These are phyloP conservation scores for Penicillium manginii DNA, from an alignment of 495 filamentous ascomycete genomes.

Conservation along the genomic window DNA sequence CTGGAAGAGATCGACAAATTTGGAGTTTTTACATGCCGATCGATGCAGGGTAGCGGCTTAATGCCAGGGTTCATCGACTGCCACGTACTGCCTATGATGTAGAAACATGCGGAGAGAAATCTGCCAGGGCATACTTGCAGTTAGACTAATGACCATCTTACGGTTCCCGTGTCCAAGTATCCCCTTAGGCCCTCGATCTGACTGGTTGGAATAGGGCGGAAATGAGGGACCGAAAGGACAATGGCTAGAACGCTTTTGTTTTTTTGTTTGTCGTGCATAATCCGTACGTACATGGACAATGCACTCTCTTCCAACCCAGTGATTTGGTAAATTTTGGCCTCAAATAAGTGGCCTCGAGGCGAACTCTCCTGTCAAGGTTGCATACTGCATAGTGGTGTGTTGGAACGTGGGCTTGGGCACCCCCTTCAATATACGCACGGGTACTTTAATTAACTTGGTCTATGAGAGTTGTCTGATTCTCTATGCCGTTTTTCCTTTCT, in stretches of 20 bases:
- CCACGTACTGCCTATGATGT: constrained; percentile 15
- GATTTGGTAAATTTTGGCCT: not conserved
- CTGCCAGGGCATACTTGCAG: not conserved
- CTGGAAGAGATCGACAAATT: not conserved
- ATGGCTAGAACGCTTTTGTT: not conserved
- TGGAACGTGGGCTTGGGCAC: no score
- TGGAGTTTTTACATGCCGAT: not conserved
- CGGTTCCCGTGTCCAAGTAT: not conserved
- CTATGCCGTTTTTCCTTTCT: not conserved
- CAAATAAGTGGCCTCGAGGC: not conserved
- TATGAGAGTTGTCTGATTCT: not conserved
- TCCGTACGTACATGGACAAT: constrained; percentile 11
- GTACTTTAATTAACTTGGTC: not conserved
- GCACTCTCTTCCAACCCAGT: not conserved
- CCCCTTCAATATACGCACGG: no score
- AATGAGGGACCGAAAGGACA: not conserved
- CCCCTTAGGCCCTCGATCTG: not conserved
- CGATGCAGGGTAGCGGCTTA: not conserved
- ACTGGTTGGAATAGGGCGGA: not conserved
- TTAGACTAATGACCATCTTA: not conserved
- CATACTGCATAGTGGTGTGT: not conserved
- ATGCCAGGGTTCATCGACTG: constrained; percentile 13
- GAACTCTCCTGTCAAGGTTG: not conserved
- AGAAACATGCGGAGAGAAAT: not conserved
- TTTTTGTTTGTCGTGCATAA: no score